Evolutionary conservation across 768 basidiomycete genomes (phyloP).

Genomic region (Lactarius deliciosus): DNA sequence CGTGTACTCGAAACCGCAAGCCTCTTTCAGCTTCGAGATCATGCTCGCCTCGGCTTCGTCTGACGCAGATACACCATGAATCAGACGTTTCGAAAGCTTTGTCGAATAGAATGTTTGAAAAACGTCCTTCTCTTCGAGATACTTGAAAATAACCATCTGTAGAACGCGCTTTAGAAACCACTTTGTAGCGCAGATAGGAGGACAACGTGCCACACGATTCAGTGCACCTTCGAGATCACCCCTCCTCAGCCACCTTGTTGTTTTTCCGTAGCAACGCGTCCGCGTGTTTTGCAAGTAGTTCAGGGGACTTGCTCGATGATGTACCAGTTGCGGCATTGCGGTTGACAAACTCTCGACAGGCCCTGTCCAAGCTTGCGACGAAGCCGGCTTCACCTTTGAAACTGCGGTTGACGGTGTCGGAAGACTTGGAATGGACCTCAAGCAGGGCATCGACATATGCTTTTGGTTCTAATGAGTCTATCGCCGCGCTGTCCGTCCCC

Average conservation of each 20-base stretch:
- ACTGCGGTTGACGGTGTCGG: constrained; percentile 81
- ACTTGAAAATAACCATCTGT: constrained; percentile 97
- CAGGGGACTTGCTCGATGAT: constrained; percentile 85
- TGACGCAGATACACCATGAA: constrained; percentile 87
- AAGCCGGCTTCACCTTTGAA: constrained; percentile 94
- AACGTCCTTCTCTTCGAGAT: constrained; percentile 97
- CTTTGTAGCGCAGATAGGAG: background rate
- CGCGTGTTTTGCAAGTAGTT: constrained; percentile 88
- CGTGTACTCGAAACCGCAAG: constrained; percentile 95
- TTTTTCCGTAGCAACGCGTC: constrained; percentile 89
- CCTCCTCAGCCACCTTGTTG: constrained; percentile 93
- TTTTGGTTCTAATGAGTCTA: constrained; percentile 81
- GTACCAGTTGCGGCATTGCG: constrained; percentile 84
- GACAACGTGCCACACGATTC: constrained; percentile 74
- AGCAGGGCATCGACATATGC: constrained; percentile 91
- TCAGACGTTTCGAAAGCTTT: constrained; percentile 88
- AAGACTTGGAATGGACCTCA: constrained; percentile 89
- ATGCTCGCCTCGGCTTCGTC: constrained; percentile 97
- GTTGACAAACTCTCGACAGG: constrained; percentile 95
- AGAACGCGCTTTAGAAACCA: constrained; percentile 12
- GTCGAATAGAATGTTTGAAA: constrained; percentile 98
- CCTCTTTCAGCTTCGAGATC: constrained; percentile 97
- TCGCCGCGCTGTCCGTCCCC: constrained; percentile 51
- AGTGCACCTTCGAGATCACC: constrained; percentile 87
- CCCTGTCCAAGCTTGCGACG: constrained; percentile 90